These are phyloP conservation scores for Lathyrus tuberosus DNA, from an alignment of 306 rosid genomes.

Conservation along the genomic window DNA sequence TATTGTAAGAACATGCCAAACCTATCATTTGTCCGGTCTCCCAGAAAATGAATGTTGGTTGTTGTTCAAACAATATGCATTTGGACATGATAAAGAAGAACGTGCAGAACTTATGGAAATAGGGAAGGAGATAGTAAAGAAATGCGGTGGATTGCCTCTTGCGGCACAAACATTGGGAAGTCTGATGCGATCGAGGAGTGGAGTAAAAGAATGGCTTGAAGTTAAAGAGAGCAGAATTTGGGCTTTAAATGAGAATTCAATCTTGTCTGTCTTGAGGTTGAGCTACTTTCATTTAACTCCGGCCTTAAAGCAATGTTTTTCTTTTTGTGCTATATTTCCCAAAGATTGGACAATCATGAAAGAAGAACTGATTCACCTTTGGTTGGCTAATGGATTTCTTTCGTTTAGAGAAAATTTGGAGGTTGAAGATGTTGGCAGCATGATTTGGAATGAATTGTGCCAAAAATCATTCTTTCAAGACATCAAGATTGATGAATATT, in stretches of 20 bases:
- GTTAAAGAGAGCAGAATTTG: not conserved
- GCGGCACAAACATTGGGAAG: not conserved
- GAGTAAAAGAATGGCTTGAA: slow-evolving; percentile 1
- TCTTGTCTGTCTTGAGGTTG: not conserved
- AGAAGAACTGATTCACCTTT: not conserved
- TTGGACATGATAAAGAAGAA: not conserved
- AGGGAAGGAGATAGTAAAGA: not conserved
- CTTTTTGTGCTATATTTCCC: not conserved
- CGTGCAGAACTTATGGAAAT: not conserved
- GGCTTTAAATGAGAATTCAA: not conserved
- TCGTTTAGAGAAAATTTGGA: not conserved
- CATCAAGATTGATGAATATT: not conserved
- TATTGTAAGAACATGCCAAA: not conserved
- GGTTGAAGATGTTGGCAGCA: not conserved
- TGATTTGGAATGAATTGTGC: not conserved
- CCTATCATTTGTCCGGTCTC: not conserved
- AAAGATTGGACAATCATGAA: not conserved
- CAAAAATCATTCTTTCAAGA: slow-evolving; percentile 2
- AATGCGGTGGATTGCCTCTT: not conserved
- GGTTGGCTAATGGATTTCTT: slow-evolving; percentile 2
- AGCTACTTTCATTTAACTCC: not conserved
- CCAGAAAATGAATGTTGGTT: not conserved
- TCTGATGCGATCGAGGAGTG: not conserved
- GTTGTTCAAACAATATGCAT: not conserved
- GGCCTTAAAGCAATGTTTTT: not conserved